phyloP scores from a whole-genome alignment of 495 filamentous ascomycete genomes.

The Neurospora intermedia region DNA sequence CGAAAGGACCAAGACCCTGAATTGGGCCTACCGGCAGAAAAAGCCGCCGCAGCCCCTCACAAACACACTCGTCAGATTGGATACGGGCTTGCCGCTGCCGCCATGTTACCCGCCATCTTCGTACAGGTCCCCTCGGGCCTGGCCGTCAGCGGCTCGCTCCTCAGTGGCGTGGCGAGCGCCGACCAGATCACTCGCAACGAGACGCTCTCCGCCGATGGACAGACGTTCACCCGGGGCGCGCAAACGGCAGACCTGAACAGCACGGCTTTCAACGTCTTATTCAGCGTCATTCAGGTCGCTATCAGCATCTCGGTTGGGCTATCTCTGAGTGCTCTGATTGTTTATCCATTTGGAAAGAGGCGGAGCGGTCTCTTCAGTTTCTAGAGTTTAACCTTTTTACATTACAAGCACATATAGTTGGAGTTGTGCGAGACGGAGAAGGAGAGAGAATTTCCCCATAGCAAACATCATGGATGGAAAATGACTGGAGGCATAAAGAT shows the following conservation, averaged over 20 bases:
- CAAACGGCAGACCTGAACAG: conserved; percentile 35
- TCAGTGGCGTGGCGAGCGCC: conserved; percentile 76
- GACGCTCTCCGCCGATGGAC: conserved; percentile 18
- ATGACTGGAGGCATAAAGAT: not conserved
- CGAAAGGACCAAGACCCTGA: conserved; percentile 12
- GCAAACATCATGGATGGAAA: not conserved
- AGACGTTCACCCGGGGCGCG: conserved; percentile 13
- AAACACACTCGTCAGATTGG: conserved; percentile 26
- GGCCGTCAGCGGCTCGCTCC: conserved; percentile 69
- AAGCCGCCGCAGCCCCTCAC: not conserved
- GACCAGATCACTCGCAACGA: conserved; percentile 57
- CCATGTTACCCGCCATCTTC: conserved; percentile 86
- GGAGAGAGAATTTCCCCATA: not conserved
- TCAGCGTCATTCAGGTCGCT: conserved; percentile 82
- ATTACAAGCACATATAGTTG: not conserved
- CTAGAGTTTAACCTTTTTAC: conserved; percentile 27
- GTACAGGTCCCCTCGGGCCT: conserved; percentile 89
- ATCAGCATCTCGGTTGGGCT: conserved; percentile 89
- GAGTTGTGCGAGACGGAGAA: not conserved
- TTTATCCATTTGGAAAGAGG: conserved; percentile 88
- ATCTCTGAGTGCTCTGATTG: conserved; percentile 72
- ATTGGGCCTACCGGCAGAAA: conserved; percentile 5
- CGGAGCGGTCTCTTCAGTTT: conserved; percentile 85
- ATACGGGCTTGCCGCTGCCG: conserved; percentile 75
- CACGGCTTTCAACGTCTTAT: conserved; percentile 75